Conservation (phyloP, 2,329 filamentous ascomycete genomes). For the Myriosclerotinia duriaeana region DNA sequence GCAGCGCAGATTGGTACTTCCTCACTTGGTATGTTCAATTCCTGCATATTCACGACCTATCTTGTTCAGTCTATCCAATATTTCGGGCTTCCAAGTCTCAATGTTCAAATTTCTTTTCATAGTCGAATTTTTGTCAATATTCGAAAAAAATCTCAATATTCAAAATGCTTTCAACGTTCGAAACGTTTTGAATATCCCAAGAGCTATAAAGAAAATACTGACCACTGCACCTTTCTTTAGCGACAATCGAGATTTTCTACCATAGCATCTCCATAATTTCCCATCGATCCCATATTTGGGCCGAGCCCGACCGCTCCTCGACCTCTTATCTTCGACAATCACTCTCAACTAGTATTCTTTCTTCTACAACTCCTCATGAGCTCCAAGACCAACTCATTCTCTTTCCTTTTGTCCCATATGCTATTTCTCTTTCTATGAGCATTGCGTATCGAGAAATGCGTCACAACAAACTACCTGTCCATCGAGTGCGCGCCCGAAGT, state of each 20-base stretch:
- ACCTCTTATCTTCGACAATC: conserved; percentile 32
- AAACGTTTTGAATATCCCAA: too few relatives aligned
- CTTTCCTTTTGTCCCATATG: conserved; percentile 61
- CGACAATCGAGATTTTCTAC: conserved; percentile 62
- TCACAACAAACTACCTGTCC: conserved; percentile 59
- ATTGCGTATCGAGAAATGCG: conserved; percentile 65
- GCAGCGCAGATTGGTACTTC: conserved; percentile 28
- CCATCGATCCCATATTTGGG: conserved; percentile 46
- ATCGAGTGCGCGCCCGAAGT: conserved; percentile 54
- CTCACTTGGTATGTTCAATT: conserved; percentile 26
- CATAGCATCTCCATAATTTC: conserved; percentile 64
- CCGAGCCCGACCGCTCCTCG: conserved; percentile 30
- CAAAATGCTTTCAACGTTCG: too few relatives aligned
- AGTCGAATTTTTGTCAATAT: too few relatives aligned
- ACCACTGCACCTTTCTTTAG: conserved; percentile 39
- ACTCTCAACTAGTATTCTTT: conserved; percentile 30
- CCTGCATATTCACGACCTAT: neutral
- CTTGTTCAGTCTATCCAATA: too few relatives aligned
- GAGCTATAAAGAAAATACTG: neutral
- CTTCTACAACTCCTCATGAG: conserved; percentile 28
- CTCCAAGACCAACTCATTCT: conserved; percentile 46
- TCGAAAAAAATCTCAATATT: too few relatives aligned
- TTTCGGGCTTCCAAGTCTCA: too few relatives aligned
- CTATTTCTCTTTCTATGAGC: conserved; percentile 59
- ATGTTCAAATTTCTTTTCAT: too few relatives aligned